Evolutionary conservation across 495 filamentous ascomycete genomes (phyloP).

Genomic region (Tuber calosporum): DNA sequence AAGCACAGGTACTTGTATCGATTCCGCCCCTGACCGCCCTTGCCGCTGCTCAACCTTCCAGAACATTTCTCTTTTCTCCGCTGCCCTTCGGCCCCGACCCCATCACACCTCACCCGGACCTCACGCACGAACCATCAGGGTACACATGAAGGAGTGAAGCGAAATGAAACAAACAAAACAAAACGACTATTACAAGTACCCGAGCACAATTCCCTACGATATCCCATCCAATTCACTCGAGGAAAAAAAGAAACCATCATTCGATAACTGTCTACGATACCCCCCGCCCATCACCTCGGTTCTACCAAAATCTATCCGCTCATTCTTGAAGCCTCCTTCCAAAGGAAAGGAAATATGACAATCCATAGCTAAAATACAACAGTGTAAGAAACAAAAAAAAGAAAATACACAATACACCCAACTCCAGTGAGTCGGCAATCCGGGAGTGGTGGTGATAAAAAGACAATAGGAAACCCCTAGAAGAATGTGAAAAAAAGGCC

Average conservation of each 20-base stretch:
- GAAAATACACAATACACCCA: slow-evolving; percentile 3
- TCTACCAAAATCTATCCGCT: background rate
- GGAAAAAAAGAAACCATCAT: background rate
- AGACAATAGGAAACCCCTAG: background rate
- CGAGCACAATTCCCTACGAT: background rate
- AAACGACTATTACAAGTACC: background rate
- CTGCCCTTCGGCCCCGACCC: background rate
- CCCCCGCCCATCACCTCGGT: background rate
- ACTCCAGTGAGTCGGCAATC: background rate
- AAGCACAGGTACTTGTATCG: background rate
- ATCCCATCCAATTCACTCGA: background rate
- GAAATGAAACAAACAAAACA: background rate
- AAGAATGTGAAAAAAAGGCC: background rate
- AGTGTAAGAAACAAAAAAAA: background rate
- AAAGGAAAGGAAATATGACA: background rate
- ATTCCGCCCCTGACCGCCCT: background rate
- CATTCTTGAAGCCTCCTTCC: background rate
- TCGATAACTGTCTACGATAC: background rate
- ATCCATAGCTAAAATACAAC: slow-evolving; percentile 4
- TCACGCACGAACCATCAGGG: background rate
- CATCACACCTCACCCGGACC: background rate
- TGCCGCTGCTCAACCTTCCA: background rate
- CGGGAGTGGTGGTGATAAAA: background rate
- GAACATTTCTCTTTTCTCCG: background rate
- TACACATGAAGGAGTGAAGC: background rate